Evolutionary conservation across 768 basidiomycete species (phyloP).

Genomic region (Pleurotus cornucopiae): DNA sequence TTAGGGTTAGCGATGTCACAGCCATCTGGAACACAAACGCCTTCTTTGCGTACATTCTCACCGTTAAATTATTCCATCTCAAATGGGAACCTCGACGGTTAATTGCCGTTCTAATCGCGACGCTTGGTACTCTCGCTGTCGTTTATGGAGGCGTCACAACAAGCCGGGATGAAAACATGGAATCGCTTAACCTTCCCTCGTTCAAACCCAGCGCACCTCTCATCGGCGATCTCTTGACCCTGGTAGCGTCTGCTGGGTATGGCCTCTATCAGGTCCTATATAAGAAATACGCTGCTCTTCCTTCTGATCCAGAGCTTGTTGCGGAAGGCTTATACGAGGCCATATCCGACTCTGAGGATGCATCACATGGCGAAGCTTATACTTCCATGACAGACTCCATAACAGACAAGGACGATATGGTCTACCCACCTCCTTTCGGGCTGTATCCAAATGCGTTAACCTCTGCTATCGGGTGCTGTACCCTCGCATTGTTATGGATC

Average conservation of each 20-base stretch:
- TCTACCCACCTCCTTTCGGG: conserved; percentile 73
- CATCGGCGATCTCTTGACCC: conserved; percentile 69
- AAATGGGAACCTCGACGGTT: conserved; percentile 63
- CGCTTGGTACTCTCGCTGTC: conserved; percentile 73
- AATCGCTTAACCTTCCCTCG: conserved; percentile 9
- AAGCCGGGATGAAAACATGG: not conserved
- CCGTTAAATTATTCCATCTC: conserved; percentile 63
- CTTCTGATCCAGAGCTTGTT: conserved; percentile 53
- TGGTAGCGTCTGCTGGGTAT: conserved; percentile 67
- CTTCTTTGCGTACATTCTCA: conserved; percentile 87
- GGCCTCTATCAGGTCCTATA: conserved; percentile 83
- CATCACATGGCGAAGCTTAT: conserved; percentile 10
- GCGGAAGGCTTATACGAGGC: conserved; percentile 40
- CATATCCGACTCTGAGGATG: conserved; percentile 35
- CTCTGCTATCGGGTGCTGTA: conserved; percentile 74
- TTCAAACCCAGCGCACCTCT: conserved; percentile 49
- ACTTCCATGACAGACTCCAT: conserved; percentile 13
- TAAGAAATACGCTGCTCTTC: conserved; percentile 72
- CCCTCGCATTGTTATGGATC: conserved; percentile 72
- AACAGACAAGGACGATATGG: conserved; percentile 23
- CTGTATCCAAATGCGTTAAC: conserved; percentile 83
- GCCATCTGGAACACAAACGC: conserved; percentile 73
- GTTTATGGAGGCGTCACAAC: conserved; percentile 69
- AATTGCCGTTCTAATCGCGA: conserved; percentile 75
- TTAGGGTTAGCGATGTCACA: conserved; percentile 79